Conservation (phyloP, 306 rosid genomes). For the Ceratonia siliqua region DNA sequence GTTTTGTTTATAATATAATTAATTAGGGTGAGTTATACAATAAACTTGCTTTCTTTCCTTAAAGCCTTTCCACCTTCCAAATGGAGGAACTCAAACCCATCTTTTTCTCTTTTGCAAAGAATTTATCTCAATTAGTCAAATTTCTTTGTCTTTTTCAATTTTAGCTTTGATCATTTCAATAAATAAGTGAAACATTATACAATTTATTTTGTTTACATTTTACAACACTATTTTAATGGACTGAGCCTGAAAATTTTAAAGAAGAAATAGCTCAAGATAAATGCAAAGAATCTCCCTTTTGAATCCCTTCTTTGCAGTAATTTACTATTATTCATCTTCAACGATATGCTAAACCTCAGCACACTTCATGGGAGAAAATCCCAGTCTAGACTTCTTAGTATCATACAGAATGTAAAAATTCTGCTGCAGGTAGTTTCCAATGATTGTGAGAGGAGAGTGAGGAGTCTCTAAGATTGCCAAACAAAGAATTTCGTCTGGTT, state of each 20-base stretch:
- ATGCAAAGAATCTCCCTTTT: neutral
- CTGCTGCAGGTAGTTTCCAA: conserved; percentile 82
- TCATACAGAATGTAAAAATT: conserved; percentile 79
- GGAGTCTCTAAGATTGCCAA: conserved; percentile 67
- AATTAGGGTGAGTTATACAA: too few relatives aligned
- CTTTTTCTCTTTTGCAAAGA: too few relatives aligned
- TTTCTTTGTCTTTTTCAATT: neutral
- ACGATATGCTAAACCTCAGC: conserved; percentile 49
- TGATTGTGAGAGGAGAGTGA: conserved; percentile 57
- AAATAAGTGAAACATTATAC: neutral
- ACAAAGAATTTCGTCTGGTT: conserved; percentile 55
- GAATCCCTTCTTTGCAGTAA: neutral
- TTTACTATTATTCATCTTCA: neutral
- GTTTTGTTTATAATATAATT: too few relatives aligned
- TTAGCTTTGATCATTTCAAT: too few relatives aligned
- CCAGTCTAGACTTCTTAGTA: conserved; percentile 62
- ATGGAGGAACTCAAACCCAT: too few relatives aligned
- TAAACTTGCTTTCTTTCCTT: too few relatives aligned
- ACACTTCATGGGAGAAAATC: conserved; percentile 71
- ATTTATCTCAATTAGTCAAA: too few relatives aligned
- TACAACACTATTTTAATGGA: neutral
- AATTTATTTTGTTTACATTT: neutral
- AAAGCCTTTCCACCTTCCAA: too few relatives aligned
- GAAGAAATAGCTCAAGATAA: neutral
- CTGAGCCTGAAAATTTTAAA: neutral